Evolutionary conservation across 257 asterid genomes (phyloP), one percentile per base, ranked within the genome.

Genomic region (Scutellaria baicalensis): DNA sequence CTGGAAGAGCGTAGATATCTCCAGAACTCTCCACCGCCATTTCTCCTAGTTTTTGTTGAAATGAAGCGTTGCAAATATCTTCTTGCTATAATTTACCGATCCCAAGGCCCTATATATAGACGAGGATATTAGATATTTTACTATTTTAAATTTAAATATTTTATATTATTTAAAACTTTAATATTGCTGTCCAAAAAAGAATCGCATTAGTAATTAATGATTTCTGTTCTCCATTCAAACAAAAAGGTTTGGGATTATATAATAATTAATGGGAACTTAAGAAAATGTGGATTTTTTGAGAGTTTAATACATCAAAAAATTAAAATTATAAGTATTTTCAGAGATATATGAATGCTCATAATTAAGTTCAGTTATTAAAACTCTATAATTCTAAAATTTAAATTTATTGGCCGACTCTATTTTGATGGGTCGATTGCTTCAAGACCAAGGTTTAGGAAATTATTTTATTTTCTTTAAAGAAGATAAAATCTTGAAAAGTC

Each of bases 1-100:
- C 97, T 2, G 98, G 95, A 49, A 93, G 80, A 31, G 77, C 82
- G 58, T 64, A 66, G 36, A 85, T 62, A 47, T 69, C 72, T 33
- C 74, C 49, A 43, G 33, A 67, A 45, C 59, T 74, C 54, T 77
- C 77, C 61, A 68, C 79, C 83, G 81, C 86, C 89, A 81, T 89
- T 1, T 31, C 16, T 59, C 20, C 31, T 16, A 7, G 2, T 16
- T 11, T 44, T 11, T 13, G 16, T 17, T 48, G 12, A 59, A 62
- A 1, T 18, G n/a, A 59, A n/a, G 6, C 40, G 68, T 33, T 27
- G 1, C 50, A 14, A 36, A 39, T 67, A 35, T 27, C 54, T 55
- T 62, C 23, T 54, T 45, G 45, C 20, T 16, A 54, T 49, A 38
- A 6, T 23, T 44, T 12, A 27, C 33, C 33, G 40, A 13, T 42